Conservation (phyloP, 2,329 filamentous ascomycete genomes). For the Phoma sp. region DNA sequence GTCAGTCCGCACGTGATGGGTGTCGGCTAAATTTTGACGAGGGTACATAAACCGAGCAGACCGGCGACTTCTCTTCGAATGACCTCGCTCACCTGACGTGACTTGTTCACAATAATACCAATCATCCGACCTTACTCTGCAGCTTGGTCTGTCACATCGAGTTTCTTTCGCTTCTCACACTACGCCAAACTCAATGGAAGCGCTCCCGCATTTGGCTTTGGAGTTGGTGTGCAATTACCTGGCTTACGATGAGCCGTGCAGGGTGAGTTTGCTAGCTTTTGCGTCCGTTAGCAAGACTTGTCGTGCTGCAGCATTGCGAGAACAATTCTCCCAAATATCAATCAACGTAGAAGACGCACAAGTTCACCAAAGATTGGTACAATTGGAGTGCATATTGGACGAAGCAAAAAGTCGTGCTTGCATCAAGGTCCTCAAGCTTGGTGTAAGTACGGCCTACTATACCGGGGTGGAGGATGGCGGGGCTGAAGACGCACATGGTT, state of each 20-base stretch:
- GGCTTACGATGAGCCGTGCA: not conserved
- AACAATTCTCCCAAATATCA: not conserved
- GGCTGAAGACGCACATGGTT: not conserved
- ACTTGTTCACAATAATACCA: not conserved
- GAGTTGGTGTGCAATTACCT: not conserved
- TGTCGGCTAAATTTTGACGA: not conserved
- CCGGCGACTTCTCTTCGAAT: not conserved
- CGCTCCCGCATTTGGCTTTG: not conserved
- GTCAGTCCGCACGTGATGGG: not conserved
- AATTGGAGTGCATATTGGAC: not conserved
- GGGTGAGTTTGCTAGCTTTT: conserved; percentile 1
- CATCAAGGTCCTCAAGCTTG: not conserved
- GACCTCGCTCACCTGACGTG: not conserved
- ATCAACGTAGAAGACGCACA: not conserved
- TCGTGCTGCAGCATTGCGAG: not conserved
- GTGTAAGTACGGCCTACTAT: not conserved
- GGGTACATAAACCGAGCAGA: not conserved
- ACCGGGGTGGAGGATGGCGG: not conserved
- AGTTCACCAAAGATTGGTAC: not conserved
- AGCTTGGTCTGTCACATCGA: not conserved
- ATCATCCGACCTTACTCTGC: not conserved
- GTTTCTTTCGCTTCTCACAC: not conserved
- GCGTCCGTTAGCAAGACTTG: not conserved
- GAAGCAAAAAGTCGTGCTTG: not conserved
- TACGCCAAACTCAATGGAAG: conserved; percentile 1